Conservation (phyloP, 768 basidiomycete genomes). For the Leccinum subtestaceum region DNA sequence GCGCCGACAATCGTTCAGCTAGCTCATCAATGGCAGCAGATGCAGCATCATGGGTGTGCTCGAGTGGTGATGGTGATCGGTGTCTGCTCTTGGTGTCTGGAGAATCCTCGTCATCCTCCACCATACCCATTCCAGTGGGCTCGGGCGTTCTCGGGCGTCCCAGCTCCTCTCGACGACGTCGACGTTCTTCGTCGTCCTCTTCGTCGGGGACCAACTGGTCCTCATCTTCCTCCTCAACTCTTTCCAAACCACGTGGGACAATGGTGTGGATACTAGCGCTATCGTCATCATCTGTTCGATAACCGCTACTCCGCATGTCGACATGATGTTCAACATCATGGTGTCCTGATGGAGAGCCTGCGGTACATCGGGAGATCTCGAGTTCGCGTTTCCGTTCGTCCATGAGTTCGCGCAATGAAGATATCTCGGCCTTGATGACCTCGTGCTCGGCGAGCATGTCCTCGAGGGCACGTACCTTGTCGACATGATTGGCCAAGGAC, state of each 20-base stretch:
- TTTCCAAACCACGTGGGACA: conserved; percentile 63
- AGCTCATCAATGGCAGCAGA: conserved; percentile 52
- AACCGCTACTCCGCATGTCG: conserved; percentile 17
- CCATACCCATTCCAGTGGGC: conserved; percentile 59
- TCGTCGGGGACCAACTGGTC: conserved; percentile 42
- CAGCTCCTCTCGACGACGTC: conserved; percentile 47
- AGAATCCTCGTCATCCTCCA: conserved; percentile 43
- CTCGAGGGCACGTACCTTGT: conserved; percentile 83
- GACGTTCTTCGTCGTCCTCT: conserved; percentile 48
- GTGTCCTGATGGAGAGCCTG: conserved; percentile 26
- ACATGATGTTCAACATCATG: conserved; percentile 18
- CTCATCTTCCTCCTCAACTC: conserved; percentile 75
- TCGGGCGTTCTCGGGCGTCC: conserved; percentile 81
- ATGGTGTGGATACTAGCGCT: conserved; percentile 70
- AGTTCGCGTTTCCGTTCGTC: conserved; percentile 59
- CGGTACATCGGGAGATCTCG: conserved; percentile 27
- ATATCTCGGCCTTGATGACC: conserved; percentile 73
- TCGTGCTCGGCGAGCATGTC: conserved; percentile 83
- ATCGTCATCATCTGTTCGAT: conserved; percentile 64
- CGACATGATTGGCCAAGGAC: conserved; percentile 72
- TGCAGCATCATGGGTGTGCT: conserved; percentile 23
- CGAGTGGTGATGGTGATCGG: conserved; percentile 16
- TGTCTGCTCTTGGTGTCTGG: conserved; percentile 20
- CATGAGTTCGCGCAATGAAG: conserved; percentile 66
- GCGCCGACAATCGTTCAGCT: conserved; percentile 54